Evolutionary conservation across 805 yeast species (phyloP), one percentile per base, ranked within the genome.

Genomic region (Starmerella vaccinii): DNA sequence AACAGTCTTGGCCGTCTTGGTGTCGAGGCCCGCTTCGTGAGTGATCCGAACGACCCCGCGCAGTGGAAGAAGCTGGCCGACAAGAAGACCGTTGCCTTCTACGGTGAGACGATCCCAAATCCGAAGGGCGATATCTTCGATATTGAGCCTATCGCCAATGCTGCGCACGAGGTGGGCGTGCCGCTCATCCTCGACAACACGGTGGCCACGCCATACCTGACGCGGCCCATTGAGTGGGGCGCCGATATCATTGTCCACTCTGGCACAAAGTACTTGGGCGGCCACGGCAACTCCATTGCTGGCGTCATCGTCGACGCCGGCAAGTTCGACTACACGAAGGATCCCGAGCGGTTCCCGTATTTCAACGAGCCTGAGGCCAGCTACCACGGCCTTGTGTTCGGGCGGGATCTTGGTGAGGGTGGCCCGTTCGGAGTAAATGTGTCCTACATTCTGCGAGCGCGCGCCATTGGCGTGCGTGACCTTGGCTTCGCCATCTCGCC

Each of bases 211-310:
- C 95, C 95, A 13, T 95, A 95, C 16, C 68, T 88, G 51, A 83
- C 79, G 59, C 77, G 86, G 54, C 90, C 95, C 5, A 86, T 87
- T 68, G 73, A 73, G 35, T 82, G 77, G 60, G 95, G 90, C 44
- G 95, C 83, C 27, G 97, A 90, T 65, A 68, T 87, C 57, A 80
- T 90, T n/a, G 71, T 90, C 76, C 96, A 89, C 65, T 86, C 96
- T 1, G 95, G 88, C 1, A 89, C 96, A 0, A 89, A 89, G 64
- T 90, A 82, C 68, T 82, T 87, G 61, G 96, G 95, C 35, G 97
- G 97, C n/a, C 96, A 89, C 67, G 84, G 95, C 6, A 97, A 89
- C 65, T 69, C 88, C 39, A 70, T 89, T 46, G 88, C 95, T 5
- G 97, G 97, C 30, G 71, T 82, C 23, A 75, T 90, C 58, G 75